phyloP scores from a whole-genome alignment of 192 early-diverging fungal species.

The Gamsiella multidivaricata region DNA sequence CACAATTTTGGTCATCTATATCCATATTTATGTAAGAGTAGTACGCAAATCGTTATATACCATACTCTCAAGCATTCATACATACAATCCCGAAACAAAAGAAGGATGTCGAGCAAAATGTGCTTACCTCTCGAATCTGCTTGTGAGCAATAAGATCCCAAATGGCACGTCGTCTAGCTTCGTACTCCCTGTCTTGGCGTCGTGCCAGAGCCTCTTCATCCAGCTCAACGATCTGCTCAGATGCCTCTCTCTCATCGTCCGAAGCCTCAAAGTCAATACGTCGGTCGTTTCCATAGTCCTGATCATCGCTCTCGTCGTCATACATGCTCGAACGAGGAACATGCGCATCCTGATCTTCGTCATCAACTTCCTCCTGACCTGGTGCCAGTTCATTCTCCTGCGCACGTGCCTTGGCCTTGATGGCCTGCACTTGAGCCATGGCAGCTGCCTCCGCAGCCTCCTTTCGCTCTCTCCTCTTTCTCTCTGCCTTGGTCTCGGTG shows the following conservation, averaged over 20 bases:
- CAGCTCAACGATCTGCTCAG: not conserved
- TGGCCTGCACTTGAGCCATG: slow-evolving; percentile 43
- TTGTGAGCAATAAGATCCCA: slow-evolving; percentile 51
- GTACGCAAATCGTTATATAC: too few relatives aligned
- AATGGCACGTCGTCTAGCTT: slow-evolving; percentile 33
- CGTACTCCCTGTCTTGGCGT: slow-evolving; percentile 44
- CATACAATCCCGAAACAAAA: too few relatives aligned
- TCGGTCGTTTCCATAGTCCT: slow-evolving; percentile 17
- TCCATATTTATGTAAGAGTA: not conserved
- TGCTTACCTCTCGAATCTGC: slow-evolving; percentile 44
- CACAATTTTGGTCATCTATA: slow-evolving; percentile 62
- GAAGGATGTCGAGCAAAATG: too few relatives aligned
- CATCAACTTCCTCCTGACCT: slow-evolving; percentile 14
- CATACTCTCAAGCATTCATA: too few relatives aligned
- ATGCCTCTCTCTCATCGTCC: slow-evolving; percentile 12
- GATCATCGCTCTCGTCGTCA: slow-evolving; percentile 34
- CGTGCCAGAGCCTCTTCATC: slow-evolving; percentile 29
- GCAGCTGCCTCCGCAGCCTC: slow-evolving; percentile 37
- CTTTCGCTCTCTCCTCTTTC: slow-evolving; percentile 40
- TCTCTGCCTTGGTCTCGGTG: slow-evolving; percentile 44
- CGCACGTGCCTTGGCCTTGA: slow-evolving; percentile 38
- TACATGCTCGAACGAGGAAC: slow-evolving; percentile 30
- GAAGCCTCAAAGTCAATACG: slow-evolving; percentile 21
- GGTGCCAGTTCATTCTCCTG: slow-evolving; percentile 13
- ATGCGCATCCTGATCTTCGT: slow-evolving; percentile 35